Percentiles rank a stretch among this genome's conserved stretches.
phyloP scores from a whole-genome alignment of 139 green algal genomes.

The Micromonas pusilla region DNA sequence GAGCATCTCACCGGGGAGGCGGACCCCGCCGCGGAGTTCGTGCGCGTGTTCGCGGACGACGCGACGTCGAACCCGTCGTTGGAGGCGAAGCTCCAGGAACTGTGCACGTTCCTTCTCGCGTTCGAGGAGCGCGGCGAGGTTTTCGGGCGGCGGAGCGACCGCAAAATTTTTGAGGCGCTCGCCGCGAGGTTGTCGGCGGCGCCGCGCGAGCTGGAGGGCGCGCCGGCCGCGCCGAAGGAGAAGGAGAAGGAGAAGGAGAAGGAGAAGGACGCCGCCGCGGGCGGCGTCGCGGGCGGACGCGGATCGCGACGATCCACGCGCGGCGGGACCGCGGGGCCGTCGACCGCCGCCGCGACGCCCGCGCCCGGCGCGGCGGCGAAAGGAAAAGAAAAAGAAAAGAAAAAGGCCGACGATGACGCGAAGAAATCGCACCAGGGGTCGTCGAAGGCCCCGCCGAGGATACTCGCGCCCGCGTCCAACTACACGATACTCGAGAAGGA shows the following conservation, averaged over 20 bases:
- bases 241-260: too few species aligned
- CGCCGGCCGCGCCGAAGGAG: too few species aligned
- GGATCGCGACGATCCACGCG: background rate
- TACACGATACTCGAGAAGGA: too few species aligned
- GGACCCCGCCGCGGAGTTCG: background rate
- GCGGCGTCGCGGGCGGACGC: background rate
- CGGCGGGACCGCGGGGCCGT: background rate
- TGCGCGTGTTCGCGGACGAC: background rate
- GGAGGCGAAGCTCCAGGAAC: background rate
- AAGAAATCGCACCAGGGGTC: too few species aligned
- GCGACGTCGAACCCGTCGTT: background rate
- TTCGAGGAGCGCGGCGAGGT: background rate
- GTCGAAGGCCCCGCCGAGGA: too few species aligned
- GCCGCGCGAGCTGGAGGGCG: too few species aligned
- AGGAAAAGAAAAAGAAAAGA: too few species aligned
- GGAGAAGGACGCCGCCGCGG: background rate
- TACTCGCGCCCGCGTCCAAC: too few species aligned
- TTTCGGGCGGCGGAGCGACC: background rate
- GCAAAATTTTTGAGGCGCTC: background rate
- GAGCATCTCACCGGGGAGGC: background rate
- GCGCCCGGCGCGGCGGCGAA: too few species aligned
- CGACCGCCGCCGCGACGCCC: too few species aligned
- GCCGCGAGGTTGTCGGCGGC: background rate
- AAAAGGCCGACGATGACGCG: too few species aligned
- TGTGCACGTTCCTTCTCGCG: background rate